Percentiles rank a stretch among this genome's conserved stretches.
phyloP scores from a whole-genome alignment of 805 yeast species.

The Sugiyamaella valdiviana region DNA sequence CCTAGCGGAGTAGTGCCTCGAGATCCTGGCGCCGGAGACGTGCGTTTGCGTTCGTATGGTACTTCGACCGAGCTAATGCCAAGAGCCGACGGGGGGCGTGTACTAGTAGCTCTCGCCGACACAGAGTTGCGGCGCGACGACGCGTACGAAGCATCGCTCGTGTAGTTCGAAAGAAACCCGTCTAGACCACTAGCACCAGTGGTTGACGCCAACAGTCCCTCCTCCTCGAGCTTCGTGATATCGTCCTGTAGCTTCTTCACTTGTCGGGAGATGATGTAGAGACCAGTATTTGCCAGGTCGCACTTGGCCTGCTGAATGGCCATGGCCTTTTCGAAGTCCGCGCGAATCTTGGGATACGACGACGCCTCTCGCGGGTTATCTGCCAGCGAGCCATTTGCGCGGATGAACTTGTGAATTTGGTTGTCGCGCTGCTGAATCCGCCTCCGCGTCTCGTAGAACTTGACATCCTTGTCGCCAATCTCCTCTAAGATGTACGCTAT shows the following conservation, averaged over 20 bases:
- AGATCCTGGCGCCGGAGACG: constrained; percentile 14
- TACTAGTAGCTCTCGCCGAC: constrained; percentile 3
- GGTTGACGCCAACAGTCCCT: constrained; percentile 60
- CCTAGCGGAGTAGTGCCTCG: constrained; percentile 14
- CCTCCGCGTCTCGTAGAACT: constrained; percentile 57
- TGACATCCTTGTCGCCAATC: constrained; percentile 60
- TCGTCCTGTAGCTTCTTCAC: constrained; percentile 66
- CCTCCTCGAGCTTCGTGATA: constrained; percentile 66
- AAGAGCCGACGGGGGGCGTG: neutral
- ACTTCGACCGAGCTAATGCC: too few relatives aligned
- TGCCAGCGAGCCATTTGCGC: constrained; percentile 72
- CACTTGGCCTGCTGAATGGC: constrained; percentile 72
- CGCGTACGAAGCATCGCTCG: constrained; percentile 5
- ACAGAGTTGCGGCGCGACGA: constrained; percentile 8
- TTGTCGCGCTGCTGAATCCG: constrained; percentile 65
- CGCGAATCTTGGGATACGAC: constrained; percentile 57
- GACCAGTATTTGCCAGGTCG: constrained; percentile 73
- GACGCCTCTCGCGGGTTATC: constrained; percentile 77
- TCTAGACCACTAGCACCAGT: constrained; percentile 10
- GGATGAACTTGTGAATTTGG: constrained; percentile 76
- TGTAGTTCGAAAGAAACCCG: constrained; percentile 5
- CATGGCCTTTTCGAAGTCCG: constrained; percentile 55
- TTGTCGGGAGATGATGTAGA: constrained; percentile 71
- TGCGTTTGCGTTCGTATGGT: constrained; percentile 3
- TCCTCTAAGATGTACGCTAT: constrained; percentile 75